phyloP scores from a whole-genome alignment of 805 yeast species.

The Candida ovalis region DNA sequence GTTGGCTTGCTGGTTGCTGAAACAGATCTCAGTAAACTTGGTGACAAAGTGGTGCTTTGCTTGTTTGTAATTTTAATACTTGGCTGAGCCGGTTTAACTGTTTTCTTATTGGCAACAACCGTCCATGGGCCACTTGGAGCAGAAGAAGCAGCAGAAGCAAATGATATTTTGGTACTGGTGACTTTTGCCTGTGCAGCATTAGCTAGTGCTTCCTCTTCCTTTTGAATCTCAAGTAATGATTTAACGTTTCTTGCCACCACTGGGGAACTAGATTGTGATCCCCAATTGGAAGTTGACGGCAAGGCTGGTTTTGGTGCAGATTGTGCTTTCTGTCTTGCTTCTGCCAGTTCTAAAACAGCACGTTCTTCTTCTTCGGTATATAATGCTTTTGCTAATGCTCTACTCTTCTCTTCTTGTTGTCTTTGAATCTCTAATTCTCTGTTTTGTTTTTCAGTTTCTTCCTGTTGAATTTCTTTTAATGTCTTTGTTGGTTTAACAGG shows the following conservation, averaged over 20 bases:
- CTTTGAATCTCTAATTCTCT: constrained; percentile 14
- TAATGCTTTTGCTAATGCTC: constrained; percentile 18
- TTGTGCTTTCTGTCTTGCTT: not conserved
- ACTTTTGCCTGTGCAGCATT: constrained; percentile 23
- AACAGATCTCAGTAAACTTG: constrained; percentile 36
- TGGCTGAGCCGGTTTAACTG: constrained; percentile 24
- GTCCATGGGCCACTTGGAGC: constrained; percentile 32
- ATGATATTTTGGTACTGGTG: constrained; percentile 13
- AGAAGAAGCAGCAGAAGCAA: constrained; percentile 21
- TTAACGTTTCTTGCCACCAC: constrained; percentile 33
- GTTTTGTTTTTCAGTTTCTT: constrained; percentile 36
- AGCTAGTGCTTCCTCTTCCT: constrained; percentile 41
- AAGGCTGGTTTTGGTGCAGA: constrained; percentile 18
- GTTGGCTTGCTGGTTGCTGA: constrained; percentile 26
- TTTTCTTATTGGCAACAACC: constrained; percentile 37
- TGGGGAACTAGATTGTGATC: constrained; percentile 25
- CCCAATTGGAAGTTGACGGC: constrained; percentile 45
- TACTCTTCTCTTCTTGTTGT: constrained; percentile 22
- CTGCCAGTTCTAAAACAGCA: not conserved
- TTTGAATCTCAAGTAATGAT: constrained; percentile 59
- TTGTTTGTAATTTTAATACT: constrained; percentile 10
- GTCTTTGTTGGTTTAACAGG: constrained; percentile 42
- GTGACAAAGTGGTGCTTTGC: constrained; percentile 24
- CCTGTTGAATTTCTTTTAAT: constrained; percentile 59
- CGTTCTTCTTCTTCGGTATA: constrained; percentile 15